Evolutionary conservation across 441 rosid species (phyloP).

Genomic region (Populus trichocarpa): DNA sequence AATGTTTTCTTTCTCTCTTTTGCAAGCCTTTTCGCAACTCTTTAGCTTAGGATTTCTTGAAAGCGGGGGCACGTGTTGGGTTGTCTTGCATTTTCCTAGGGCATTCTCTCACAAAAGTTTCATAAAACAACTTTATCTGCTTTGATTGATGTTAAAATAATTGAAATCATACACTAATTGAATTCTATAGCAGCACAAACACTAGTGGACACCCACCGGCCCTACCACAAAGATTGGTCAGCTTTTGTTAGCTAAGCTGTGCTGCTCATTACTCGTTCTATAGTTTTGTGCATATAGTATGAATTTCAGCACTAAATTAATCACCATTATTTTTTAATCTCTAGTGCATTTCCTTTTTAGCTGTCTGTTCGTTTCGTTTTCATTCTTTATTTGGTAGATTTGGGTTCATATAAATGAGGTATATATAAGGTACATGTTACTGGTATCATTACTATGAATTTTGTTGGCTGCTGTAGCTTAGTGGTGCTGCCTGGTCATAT

Average conservation of each 20-base stretch:
- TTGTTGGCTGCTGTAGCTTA: neutral
- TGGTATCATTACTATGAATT: neutral
- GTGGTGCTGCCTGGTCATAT: neutral
- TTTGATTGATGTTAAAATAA: neutral
- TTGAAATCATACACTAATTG: slow-evolving; percentile 28
- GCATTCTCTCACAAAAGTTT: slow-evolving; percentile 15
- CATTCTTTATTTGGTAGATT: neutral
- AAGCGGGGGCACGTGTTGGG: slow-evolving; percentile 30
- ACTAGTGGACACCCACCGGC: slow-evolving; percentile 48
- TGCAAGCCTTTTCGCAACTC: neutral
- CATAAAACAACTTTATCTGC: neutral
- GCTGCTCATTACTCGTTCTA: slow-evolving; percentile 1
- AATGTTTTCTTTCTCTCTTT: neutral
- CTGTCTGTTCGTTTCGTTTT: neutral
- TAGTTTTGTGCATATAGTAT: neutral
- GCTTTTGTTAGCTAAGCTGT: slow-evolving; percentile 29
- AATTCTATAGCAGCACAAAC: slow-evolving; percentile 33
- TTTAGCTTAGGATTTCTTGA: slow-evolving; percentile 8
- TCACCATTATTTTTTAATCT: slow-evolving; percentile 1
- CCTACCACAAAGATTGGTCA: slow-evolving; percentile 44
- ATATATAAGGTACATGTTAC: neutral
- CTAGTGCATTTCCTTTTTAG: slow-evolving; percentile 14
- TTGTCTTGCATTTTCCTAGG: slow-evolving; percentile 2
- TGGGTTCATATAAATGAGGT: neutral
- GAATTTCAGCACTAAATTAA: too few species aligned